Conservation (phyloP, 164 flowering plant species). For the Akebia trifoliata region DNA sequence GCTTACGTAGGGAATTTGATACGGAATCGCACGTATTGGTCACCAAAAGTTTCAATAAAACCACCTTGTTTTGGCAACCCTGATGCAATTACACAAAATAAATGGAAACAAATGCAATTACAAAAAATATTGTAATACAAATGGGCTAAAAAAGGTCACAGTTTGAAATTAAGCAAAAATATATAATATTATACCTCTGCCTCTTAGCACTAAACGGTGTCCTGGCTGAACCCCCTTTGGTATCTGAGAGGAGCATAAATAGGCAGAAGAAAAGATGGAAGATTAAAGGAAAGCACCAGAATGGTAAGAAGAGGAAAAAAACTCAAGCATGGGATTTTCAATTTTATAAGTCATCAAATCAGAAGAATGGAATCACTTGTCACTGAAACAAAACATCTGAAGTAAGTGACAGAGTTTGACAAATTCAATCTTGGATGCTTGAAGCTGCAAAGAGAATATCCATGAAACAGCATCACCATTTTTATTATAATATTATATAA, state of each 20-base stretch:
- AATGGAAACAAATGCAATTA: background rate
- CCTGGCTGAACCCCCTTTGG: slow-evolving; percentile 94
- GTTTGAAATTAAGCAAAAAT: background rate
- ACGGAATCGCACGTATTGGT: slow-evolving; percentile 78
- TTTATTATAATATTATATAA: background rate
- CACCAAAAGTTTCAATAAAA: slow-evolving; percentile 55
- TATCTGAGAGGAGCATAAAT: slow-evolving; percentile 45
- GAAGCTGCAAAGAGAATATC: background rate
- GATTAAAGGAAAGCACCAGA: too few relatives aligned
- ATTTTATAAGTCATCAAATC: too few relatives aligned
- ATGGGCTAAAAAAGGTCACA: too few relatives aligned
- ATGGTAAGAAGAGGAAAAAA: too few relatives aligned
- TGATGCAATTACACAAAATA: slow-evolving; percentile 19
- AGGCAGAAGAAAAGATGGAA: background rate
- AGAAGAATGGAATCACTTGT: too few relatives aligned
- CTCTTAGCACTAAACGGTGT: slow-evolving; percentile 63
- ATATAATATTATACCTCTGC: slow-evolving; percentile 52
- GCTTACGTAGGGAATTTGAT: slow-evolving; percentile 71
- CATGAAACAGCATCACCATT: background rate
- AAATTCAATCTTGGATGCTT: background rate
- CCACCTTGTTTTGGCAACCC: slow-evolving; percentile 73
- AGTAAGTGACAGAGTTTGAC: background rate
- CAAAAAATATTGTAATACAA: too few relatives aligned
- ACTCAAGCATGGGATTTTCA: too few relatives aligned
- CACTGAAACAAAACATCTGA: background rate